Conservation (phyloP, 2,329 filamentous ascomycete genomes). For the Botrytis sinoallii region DNA sequence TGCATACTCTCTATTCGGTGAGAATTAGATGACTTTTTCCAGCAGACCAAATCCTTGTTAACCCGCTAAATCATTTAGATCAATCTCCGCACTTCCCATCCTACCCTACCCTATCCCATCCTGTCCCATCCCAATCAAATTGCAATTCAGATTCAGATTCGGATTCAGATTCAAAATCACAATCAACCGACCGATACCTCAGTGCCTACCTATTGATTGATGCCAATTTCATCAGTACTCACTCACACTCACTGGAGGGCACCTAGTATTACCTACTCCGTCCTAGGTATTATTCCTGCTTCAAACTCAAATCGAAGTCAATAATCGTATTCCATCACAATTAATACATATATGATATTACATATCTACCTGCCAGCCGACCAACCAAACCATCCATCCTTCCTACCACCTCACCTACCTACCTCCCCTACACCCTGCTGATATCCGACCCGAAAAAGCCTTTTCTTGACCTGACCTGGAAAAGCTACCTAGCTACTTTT, state of each 20-base stretch:
- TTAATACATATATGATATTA: background rate
- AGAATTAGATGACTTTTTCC: background rate
- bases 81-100: slow-evolving; percentile 11
- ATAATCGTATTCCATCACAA: background rate
- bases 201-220: background rate
- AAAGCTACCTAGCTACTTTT: background rate
- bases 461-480: background rate
- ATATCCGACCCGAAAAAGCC: background rate
- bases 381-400: background rate
- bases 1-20: slow-evolving; percentile 9
- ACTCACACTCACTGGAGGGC: background rate
- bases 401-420: background rate
- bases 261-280: background rate
- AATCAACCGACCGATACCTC: background rate
- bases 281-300: background rate
- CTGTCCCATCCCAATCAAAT: background rate
- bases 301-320: background rate
- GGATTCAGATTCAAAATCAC: background rate
- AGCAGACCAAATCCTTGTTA: background rate
- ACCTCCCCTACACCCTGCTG: background rate
- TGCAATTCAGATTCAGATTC: background rate
- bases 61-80: background rate
- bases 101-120: background rate
- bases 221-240: background rate
- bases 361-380: background rate